Base-by-base conservation (phyloP, 768 basidiomycete genomes). In the Amanita subjunquillea region DNA sequence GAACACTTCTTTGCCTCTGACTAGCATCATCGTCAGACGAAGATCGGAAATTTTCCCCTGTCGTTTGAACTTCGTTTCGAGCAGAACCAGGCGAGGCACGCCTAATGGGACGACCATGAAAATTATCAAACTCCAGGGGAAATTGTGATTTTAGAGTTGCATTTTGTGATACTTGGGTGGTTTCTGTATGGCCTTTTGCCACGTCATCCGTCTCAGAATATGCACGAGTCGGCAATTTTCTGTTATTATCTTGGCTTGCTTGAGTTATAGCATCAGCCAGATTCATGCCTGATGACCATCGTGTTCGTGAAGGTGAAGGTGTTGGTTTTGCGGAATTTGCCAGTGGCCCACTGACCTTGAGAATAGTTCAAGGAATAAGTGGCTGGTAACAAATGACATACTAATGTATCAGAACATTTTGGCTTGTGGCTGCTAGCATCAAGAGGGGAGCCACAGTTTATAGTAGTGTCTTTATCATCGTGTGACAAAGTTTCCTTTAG, bases 231-330 rank as follows among this genome's bases (percentile, higher is more conserved):
- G 27, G 20, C 15, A 36, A 13, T 7, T n/a, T 37, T 22, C 17
- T 52, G 20, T 36, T 13, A n/a, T 55, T 54, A 39, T 34, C 45
- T 32, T 47, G 54, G 50, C 56, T 53, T 29, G 60, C 36, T 46
- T 51, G 45, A 23, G 54, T 52, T 50, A 56, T 54, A 47, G 57
- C 43, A 40, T 50, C 51, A 29, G 59, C 58, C 40, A 53, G 48
- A 30, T 52, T 50, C 23, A 48, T 46, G 15, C 53, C 38, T 20
- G 43, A 41, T 40, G 50, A 43, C 42, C 20, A 37, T 45, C 17
- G 36, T 37, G 6, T 36, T 22, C 30, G 23, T 1, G 41, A 23
- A 39, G 8, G 27, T 15, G 7, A 5, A 13, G 30, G 10, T 37
- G 34, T 17, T 27, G 41, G n/a, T 3, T 27, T 40, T 39, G 36